Base-by-base conservation (phyloP, 768 basidiomycete species). In the Pleurotus giganteus region DNA sequence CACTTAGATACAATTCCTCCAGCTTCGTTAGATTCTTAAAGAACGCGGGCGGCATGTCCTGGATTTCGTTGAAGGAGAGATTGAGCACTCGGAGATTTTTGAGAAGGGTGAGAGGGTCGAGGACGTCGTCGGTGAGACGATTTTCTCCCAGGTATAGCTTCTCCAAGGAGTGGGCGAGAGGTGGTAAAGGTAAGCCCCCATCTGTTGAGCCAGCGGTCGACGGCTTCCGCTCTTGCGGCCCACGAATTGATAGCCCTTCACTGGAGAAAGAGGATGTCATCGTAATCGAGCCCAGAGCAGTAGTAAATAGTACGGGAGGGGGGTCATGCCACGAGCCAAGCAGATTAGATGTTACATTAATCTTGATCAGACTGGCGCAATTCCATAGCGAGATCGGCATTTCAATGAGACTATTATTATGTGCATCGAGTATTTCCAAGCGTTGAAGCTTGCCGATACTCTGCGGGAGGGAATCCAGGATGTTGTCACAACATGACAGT, bases 51-150 rank as follows among this genome's bases (percentile, higher is more conserved):
- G 96, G 94, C 41, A 98, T 79, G 63, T 95, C 91, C 68, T 88
- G 88, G 41, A 99, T 88, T 53, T 93, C 85, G 69, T 99, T 99
- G 75, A 97, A 98, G 24, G 91, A 92, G 17, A 98, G 75, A 61
- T 98, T 98, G 55, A 99, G 81, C 1, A 92, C 84, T 1, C 75
- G 78, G 9, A 99, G 80, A 60, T 89, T 85, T 56, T 83, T 82
- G 62, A 98, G 77, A 36, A 90, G 74, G 63, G 85, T 87, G 26
- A 98, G 70, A 0, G 85, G 81, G 17, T 83, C 83, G 26, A 97
- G 79, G 8, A 81, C 78, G 39, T 95, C 91, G 63, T 95, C 90
- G 8, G 83, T 84, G 17, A 98, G 75, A 27, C 76, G 78, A 69
- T 98, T 99, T 75, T 99, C 94, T 55, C 91, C 93, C 1, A 98